Base-by-base conservation (phyloP, 2,329 filamentous ascomycete genomes). In the Proliferodiscus dingleyae region DNA sequence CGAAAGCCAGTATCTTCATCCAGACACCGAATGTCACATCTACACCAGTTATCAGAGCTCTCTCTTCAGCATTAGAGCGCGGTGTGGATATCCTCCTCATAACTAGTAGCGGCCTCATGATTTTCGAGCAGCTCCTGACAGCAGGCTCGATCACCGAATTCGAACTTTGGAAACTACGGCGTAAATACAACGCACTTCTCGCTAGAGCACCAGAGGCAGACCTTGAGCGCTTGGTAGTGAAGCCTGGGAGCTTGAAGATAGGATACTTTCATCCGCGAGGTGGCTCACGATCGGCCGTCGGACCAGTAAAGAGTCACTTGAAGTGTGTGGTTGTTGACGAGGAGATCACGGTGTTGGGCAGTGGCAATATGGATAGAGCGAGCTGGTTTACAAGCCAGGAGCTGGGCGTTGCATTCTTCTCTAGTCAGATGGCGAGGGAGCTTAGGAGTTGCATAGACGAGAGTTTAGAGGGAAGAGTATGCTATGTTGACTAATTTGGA, bases 331-430 rank as follows among this genome's bases (percentile, higher is more conserved):
- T 89, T 43, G 76, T 91, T 2, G 88, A 94, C 61, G 71, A 72
- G 1, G 71, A 80, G 50, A 78, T 81, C 16, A 71, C 83, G 1
- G 72, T 93, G 1, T 67, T 93, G 2, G 88, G 88, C 0, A 90
- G 85, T 15, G 87, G 87, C 1, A 94, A 94, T 61, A 80, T 90
- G 73, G 88, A 94, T 66, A 77, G 87, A 1, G 87, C 88, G 6
- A 90, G 85, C 61, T 93, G 86, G 85, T 90, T 80, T 65, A 93
- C 88, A 4, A 90, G 85, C 63, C 88, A 93, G 65, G 88, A 94
- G 66, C 68, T 93, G 18, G 87, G 87, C 1, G 70, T 93, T 23
- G 73, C 73, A 1, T 70, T 80, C 34, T 72, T 74, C 41, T 69
- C 67, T 3, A 55, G 44, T 6, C 61, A 63, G 0, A 55, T 75